These are phyloP conservation scores for Hanseniaspora lachancei DNA, from an alignment of 805 yeast genomes.

Conservation along the genomic window DNA sequence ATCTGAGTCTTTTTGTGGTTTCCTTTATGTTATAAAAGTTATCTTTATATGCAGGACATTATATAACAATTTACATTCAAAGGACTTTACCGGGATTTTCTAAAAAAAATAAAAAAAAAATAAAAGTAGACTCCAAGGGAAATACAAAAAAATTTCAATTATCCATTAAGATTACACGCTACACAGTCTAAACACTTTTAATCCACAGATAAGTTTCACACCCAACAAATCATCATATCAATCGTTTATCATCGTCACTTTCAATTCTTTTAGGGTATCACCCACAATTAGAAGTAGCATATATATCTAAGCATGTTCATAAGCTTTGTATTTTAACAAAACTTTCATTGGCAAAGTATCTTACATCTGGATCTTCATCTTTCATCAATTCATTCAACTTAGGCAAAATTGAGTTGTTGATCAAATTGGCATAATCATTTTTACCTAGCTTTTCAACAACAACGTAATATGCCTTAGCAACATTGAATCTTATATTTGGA, in stretches of 20 bases:
- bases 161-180: too few relatives aligned
- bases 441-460: constrained; percentile 42
- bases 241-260: too few relatives aligned
- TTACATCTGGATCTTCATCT: constrained; percentile 81
- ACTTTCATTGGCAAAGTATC: constrained; percentile 67
- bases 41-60: too few relatives aligned
- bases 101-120: background rate
- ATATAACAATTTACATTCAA: too few relatives aligned
- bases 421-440: constrained; percentile 27
- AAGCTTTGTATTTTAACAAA: constrained; percentile 28
- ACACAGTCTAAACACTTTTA: background rate
- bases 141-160: background rate
- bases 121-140: background rate
- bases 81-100: background rate
- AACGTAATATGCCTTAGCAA: constrained; percentile 66
- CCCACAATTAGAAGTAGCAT: background rate
- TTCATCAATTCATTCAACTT: constrained; percentile 48
- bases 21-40: too few relatives aligned
- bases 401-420: constrained; percentile 45
- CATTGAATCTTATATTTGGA: constrained; percentile 91
- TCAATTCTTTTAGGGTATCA: too few relatives aligned
- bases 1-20: too few relatives aligned
- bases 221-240: too few relatives aligned
- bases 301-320: background rate
- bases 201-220: background rate